Conservation (phyloP, 1,284 basidiomycete genomes). For the Mycosarcoma mackinlayi region DNA sequence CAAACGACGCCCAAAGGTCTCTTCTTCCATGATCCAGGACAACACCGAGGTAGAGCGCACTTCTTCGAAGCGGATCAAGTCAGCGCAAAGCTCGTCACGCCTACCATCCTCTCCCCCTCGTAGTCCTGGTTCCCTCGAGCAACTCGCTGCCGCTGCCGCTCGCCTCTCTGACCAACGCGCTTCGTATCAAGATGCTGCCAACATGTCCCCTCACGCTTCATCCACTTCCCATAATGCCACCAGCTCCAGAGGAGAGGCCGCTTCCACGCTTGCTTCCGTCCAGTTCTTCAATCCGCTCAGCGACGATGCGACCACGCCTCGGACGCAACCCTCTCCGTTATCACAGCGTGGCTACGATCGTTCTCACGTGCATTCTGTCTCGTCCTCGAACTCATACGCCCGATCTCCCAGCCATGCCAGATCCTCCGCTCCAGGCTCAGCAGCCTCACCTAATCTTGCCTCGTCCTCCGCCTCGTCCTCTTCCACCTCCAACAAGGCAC, state of each 20-base stretch:
- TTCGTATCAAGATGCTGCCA: slow-evolving; percentile 20
- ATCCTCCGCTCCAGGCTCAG: slow-evolving; percentile 1
- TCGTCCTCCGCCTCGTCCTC: slow-evolving; percentile 10
- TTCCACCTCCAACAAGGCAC: slow-evolving; percentile 9
- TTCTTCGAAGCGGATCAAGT: slow-evolving; percentile 6
- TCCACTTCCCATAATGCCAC: slow-evolving; percentile 25
- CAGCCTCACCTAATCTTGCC: slow-evolving; percentile 7
- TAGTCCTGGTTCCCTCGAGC: slow-evolving; percentile 42
- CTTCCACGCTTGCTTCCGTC: slow-evolving; percentile 39
- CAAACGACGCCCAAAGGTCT: slow-evolving; percentile 42
- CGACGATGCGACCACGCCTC: slow-evolving; percentile 16
- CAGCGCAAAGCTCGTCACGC: slow-evolving; percentile 19
- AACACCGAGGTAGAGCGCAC: neutral
- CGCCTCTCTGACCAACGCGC: slow-evolving; percentile 36
- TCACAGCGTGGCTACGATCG: slow-evolving; percentile 10
- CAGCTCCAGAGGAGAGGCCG: slow-evolving; percentile 29
- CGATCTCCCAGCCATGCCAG: slow-evolving; percentile 10
- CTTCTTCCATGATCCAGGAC: neutral
- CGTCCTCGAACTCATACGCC: neutral
- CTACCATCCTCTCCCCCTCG: slow-evolving; percentile 27
- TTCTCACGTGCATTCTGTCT: slow-evolving; percentile 1
- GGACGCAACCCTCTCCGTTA: slow-evolving; percentile 15
- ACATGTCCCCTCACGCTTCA: slow-evolving; percentile 20
- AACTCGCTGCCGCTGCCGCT: slow-evolving; percentile 46
- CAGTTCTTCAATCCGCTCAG: slow-evolving; percentile 44